phyloP scores from a whole-genome alignment of 148 eudicot genomes.

The Polygonum maritimum region DNA sequence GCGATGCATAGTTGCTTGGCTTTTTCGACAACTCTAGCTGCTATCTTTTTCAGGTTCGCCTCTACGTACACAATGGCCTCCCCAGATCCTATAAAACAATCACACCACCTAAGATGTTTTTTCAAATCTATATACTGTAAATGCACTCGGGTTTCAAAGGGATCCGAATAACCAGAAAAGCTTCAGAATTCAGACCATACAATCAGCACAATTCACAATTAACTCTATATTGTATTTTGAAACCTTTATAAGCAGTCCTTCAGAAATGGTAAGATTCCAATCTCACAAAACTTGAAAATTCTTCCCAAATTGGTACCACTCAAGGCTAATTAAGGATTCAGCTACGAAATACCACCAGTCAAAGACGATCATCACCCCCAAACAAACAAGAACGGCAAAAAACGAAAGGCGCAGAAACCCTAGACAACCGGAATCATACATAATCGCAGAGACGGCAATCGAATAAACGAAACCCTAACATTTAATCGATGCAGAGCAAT shows the following conservation, averaged over 20 bases:
- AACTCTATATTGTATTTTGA: not conserved
- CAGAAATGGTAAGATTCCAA: not conserved
- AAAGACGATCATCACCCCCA: not conserved
- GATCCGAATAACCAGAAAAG: not conserved
- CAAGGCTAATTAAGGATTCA: not conserved
- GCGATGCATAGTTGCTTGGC: conserved; percentile 14
- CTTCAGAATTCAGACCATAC: not conserved
- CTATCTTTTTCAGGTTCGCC: conserved; percentile 7
- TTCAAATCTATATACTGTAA: not conserved
- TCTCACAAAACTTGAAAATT: not conserved
- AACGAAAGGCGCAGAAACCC: not conserved
- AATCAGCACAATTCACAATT: not conserved
- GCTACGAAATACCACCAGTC: not conserved
- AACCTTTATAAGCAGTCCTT: not conserved
- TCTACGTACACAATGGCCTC: conserved; percentile 9
- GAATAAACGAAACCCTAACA: not conserved
- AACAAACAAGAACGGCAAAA: not conserved
- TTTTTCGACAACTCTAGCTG: conserved; percentile 9
- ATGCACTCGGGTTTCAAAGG: not conserved
- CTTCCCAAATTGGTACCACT: not conserved
- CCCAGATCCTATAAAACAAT: conserved; percentile 10
- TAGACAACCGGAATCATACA: not conserved
- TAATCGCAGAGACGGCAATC: not conserved
- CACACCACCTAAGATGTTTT: not conserved
- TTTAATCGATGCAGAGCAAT: not conserved